phyloP scores from a whole-genome alignment of 129 eudicot species.

The Flaveria linearis region DNA sequence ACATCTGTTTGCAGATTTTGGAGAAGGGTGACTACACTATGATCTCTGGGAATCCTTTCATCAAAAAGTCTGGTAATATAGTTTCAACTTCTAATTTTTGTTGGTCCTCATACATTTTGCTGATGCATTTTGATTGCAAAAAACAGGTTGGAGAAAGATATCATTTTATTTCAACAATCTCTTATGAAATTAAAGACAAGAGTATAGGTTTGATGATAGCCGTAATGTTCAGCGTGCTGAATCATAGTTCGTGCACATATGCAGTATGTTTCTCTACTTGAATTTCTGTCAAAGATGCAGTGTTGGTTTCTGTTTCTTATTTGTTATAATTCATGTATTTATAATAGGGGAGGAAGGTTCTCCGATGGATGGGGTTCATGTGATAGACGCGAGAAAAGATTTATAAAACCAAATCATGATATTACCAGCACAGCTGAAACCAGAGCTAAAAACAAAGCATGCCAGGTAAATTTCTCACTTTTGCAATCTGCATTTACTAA shows the following conservation, averaged over 20 bases:
- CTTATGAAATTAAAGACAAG: conserved; percentile 94
- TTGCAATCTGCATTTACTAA: neutral
- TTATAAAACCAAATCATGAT: conserved; percentile 88
- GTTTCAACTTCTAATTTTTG: conserved; percentile 14
- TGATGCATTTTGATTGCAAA: conserved; percentile 23
- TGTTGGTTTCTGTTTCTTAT: conserved; percentile 9
- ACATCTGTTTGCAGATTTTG: conserved; percentile 57
- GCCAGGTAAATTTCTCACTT: conserved; percentile 63
- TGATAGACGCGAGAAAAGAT: conserved; percentile 91
- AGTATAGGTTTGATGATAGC: conserved; percentile 86
- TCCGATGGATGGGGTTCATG: conserved; percentile 99
- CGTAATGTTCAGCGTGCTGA: conserved; percentile 96
- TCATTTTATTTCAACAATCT: conserved; percentile 88
- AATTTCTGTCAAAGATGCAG: conserved; percentile 11
- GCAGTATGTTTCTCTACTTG: conserved; percentile 69
- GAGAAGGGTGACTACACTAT: conserved; percentile 83
- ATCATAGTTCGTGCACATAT: conserved; percentile 83
- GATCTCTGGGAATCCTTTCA: conserved; percentile 83
- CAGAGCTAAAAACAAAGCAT: conserved; percentile 95
- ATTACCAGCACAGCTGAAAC: conserved; percentile 99
- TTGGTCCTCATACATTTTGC: conserved; percentile 13
- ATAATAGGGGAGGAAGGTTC: conserved; percentile 83
- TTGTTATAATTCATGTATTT: conserved; percentile 5
- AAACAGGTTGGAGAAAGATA: conserved; percentile 98
- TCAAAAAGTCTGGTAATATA: conserved; percentile 78